Percentiles rank a stretch among this genome's conserved stretches.
Evolutionary conservation across 2,329 filamentous ascomycete genomes (phyloP).

Genomic region (Neofusicoccum cordaticola): DNA sequence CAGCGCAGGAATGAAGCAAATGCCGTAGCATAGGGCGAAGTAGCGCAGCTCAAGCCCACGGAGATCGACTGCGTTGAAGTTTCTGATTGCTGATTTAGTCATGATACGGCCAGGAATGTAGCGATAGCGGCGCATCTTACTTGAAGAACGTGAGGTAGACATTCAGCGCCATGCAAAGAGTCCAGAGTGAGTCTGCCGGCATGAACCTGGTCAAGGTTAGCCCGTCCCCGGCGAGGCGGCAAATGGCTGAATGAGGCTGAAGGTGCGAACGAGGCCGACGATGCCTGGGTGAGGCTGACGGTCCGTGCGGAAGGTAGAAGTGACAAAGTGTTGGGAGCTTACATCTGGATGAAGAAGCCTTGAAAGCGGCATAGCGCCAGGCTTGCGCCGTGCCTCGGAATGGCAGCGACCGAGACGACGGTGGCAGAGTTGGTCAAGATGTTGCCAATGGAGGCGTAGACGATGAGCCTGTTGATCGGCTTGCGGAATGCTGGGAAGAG

Average conservation of each 20-base stretch:
- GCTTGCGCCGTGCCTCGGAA: conserved; percentile 43
- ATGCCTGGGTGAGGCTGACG: not conserved
- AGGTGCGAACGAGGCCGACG: not conserved
- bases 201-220: conserved; percentile 60
- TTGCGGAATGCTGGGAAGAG: conserved; percentile 71
- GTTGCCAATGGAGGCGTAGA: conserved; percentile 81
- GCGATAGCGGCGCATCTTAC: not conserved
- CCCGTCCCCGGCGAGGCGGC: conserved; percentile 5
- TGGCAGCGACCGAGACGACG: conserved; percentile 64
- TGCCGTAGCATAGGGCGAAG: conserved; percentile 66
- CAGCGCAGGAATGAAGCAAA: conserved; percentile 68
- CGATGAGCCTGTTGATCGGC: conserved; percentile 81
- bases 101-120: not conserved
- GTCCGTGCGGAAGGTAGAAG: too few species aligned
- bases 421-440: conserved; percentile 74
- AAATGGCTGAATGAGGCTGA: not conserved
- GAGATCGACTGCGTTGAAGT: conserved; percentile 64
- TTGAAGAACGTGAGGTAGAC: conserved; percentile 79
- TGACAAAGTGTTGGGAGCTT: conserved; percentile 30
- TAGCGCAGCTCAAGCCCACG: conserved; percentile 70
- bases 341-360: conserved; percentile 80
- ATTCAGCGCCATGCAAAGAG: conserved; percentile 78
- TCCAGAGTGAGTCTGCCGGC: conserved; percentile 73
- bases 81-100: conserved; percentile 29
- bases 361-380: conserved; percentile 71